Evolutionary conservation across 2,329 filamentous ascomycete species (phyloP), one percentile per base, ranked within the genome.

Genomic region (Talaromyces sp.): DNA sequence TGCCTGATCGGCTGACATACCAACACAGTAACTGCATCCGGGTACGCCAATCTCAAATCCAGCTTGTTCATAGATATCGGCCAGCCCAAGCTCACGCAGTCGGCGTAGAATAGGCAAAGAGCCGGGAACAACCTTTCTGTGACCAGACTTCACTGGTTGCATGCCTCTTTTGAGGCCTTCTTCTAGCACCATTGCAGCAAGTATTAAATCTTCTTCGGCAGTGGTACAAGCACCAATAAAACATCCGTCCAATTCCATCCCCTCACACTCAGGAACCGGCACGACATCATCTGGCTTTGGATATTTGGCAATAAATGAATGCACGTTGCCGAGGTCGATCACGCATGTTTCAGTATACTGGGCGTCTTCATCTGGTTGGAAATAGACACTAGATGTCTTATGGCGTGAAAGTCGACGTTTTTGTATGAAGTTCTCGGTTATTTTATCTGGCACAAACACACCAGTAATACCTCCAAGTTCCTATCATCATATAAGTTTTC

Each of bases 151-250:
- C 3, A 72, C 62, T 1, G 74, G 73, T 36, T 60, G 67, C 57
- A 72, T 59, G 1, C 74, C 75, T 28, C 64, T 67, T 27, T 72
- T 67, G 8, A 81, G 61, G 0, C 77, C 79, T 6, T 68, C 68
- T 58, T 77, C 69, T 0, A 81, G 70, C 2, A 81, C 75, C 4
- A 81, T 67, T 0, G 74, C 78, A 0, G 69, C 79, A 5, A 81
- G 67, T 12, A 81, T 72, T 1, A 81, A 66, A 59, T 81, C 78
- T 64, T 81, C 79, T 58, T 80, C 77, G 0, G 78, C 70, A 0
- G 78, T 81, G 1, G 79, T 81, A 65, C 79, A 81, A 1, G 79
- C 79, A 1, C 79, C 79, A 27, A 81, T 81, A 65, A 81, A 81
- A 58, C 73, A 75, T 1, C 79, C 79, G 56, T 81, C 77, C 2